Evolutionary conservation across 331 rosid species (phyloP).

Genomic region (Rhamnella rubrinervis): DNA sequence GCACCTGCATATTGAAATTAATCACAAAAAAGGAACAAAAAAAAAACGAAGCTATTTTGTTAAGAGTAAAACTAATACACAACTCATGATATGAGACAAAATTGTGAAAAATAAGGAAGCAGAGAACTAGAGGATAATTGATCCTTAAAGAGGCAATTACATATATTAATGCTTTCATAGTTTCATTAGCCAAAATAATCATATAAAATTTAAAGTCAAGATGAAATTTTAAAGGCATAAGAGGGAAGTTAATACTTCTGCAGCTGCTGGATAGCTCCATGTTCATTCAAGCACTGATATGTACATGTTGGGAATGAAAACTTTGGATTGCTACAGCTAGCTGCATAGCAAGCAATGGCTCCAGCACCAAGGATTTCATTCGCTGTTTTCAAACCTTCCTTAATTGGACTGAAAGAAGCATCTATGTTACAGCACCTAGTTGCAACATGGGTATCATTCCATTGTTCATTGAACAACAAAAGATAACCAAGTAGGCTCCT

Average conservation of each 20-base stretch:
- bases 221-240: background rate
- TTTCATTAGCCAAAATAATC: background rate
- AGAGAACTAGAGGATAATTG: background rate
- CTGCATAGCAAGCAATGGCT: conserved; percentile 76
- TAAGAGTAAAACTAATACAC: background rate
- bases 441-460: conserved; percentile 56
- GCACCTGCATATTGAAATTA: conserved; percentile 56
- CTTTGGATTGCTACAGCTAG: conserved; percentile 52
- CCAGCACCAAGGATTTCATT: conserved; percentile 78
- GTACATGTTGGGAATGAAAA: conserved; percentile 75
- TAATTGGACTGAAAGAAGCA: conserved; percentile 35
- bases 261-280: conserved; percentile 48
- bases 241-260: conserved; percentile 57
- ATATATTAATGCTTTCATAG: background rate
- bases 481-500: conserved; percentile 93
- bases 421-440: conserved; percentile 66
- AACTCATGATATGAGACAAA: background rate
- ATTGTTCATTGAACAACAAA: conserved; percentile 58
- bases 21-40: conserved; percentile 8
- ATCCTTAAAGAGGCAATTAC: conserved; percentile 1
- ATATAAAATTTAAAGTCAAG: background rate
- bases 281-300: conserved; percentile 50
- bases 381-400: conserved; percentile 62
- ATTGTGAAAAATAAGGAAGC: too few species aligned
- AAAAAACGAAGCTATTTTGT: background rate